phyloP scores from a whole-genome alignment of 805 yeast genomes.

The Candida fluviatilis region DNA sequence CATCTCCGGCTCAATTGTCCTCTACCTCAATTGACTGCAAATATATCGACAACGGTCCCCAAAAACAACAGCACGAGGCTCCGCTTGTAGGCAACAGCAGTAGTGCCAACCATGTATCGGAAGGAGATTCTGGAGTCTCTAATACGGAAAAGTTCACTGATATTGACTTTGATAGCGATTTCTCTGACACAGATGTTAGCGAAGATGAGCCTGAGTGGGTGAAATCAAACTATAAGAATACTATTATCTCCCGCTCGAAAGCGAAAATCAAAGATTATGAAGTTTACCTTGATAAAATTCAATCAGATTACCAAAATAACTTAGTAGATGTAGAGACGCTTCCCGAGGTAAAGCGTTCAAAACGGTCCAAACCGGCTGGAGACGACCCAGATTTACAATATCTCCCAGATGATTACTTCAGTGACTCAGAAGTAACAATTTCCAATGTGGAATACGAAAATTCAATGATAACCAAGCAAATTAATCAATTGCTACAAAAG shows the following conservation, averaged over 20 bases:
- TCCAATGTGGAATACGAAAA: constrained; percentile 18
- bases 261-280: constrained; percentile 36
- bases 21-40: too few relatives aligned
- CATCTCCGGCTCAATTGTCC: too few relatives aligned
- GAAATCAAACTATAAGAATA: constrained; percentile 29
- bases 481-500: constrained; percentile 39
- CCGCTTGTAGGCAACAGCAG: too few relatives aligned
- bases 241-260: constrained; percentile 24
- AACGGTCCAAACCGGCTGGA: constrained; percentile 3
- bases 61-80: too few relatives aligned
- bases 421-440: constrained; percentile 19
- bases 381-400: constrained; percentile 12
- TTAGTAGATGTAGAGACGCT: constrained; percentile 12
- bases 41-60: too few relatives aligned
- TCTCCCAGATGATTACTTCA: constrained; percentile 34
- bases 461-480: constrained; percentile 40
- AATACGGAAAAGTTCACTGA: too few relatives aligned
- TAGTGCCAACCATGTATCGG: too few relatives aligned
- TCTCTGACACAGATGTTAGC: constrained; percentile 10
- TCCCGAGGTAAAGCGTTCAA: constrained; percentile 9
- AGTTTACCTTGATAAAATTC: constrained; percentile 31
- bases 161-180: constrained; percentile 3
- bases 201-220: constrained; percentile 75
- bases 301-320: constrained; percentile 17
- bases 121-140: too few relatives aligned